Evolutionary conservation across 768 basidiomycete species (phyloP), one percentile per base, ranked within the genome.

Genomic region (Kwoniella dejecticola): DNA sequence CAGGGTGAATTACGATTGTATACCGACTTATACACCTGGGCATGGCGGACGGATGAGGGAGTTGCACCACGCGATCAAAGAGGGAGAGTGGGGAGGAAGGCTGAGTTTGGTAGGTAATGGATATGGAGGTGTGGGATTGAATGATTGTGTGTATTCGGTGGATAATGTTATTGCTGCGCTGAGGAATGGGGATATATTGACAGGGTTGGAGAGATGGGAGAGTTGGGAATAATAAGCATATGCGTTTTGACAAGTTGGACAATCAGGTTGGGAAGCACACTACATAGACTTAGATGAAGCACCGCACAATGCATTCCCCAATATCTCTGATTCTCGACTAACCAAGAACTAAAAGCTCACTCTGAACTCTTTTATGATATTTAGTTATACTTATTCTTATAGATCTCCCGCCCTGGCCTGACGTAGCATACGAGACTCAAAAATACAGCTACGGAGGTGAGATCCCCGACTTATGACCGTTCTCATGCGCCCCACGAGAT

Each of bases 61-160:
- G 67, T 71, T 94, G 36, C 79, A 80, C 57, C 64, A 63, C 1
- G 81, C 80, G 10, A 74, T 89, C 47, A 52, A 56, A 1, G 77
- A 67, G 6, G 63, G 75, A 59, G 36, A 49, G 5, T 86, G 85
- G 83, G 75, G 72, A 66, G 80, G 78, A 1, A 67, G 68, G 48
- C 65, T 92, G 74, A 85, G 86, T 55, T 82, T 92, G 2, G 79
- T 89, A 6, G 93, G 93, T n/a, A 89, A 90, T 11, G 89, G 90
- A 1, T 88, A 91, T 30, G 86, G 86, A 0, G 92, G 92, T 2
- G 89, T 92, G 2, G 92, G 92, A 67, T 84, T 94, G 1, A 87
- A 86, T 7, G 92, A 95, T 71, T 94, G 91, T 75, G 83, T 93
- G 11, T 85, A 87, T 68, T 85, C 85, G 4, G 92, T 88, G 13